Percentiles rank a stretch among this genome's conserved stretches.
These are phyloP conservation scores for Leccinellum albellum DNA, from an alignment of 768 basidiomycete species.

Conservation along the genomic window DNA sequence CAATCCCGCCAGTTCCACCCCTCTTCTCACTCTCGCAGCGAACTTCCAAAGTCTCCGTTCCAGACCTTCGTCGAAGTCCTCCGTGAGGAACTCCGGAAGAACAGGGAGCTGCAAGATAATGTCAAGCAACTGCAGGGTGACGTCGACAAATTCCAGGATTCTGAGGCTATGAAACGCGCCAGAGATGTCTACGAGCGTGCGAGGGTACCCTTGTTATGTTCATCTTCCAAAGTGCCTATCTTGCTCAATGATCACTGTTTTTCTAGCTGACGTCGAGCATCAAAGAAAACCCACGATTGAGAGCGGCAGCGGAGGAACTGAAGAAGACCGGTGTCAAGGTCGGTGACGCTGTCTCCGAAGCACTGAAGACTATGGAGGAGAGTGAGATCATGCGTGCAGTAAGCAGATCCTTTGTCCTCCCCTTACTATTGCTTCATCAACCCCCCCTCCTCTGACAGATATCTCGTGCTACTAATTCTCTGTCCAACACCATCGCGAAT, in stretches of 20 bases:
- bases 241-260: conserved; percentile 1
- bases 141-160: conserved; percentile 95
- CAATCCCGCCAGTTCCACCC: conserved; percentile 53
- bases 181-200: conserved; percentile 91
- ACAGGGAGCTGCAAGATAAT: conserved; percentile 91
- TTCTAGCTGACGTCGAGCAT: conserved; percentile 85
- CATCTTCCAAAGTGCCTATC: not conserved
- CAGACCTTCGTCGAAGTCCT: conserved; percentile 95
- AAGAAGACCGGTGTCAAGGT: conserved; percentile 86
- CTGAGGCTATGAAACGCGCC: conserved; percentile 91
- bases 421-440: not conserved
- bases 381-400: conserved; percentile 87
- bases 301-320: conserved; percentile 91
- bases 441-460: conserved; percentile 46
- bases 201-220: conserved; percentile 55
- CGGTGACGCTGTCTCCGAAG: conserved; percentile 90
- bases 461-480: conserved; percentile 77
- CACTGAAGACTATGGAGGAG: conserved; percentile 91
- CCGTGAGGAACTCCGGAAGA: conserved; percentile 89
- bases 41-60: conserved; percentile 87
- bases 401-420: conserved; percentile 27
- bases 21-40: conserved; percentile 56
- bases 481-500: conserved; percentile 80
- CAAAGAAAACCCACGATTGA: conserved; percentile 89
- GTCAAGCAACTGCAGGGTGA: conserved; percentile 97